Conservation (phyloP, 164 flowering plant genomes). For the Vitis labrusca region DNA sequence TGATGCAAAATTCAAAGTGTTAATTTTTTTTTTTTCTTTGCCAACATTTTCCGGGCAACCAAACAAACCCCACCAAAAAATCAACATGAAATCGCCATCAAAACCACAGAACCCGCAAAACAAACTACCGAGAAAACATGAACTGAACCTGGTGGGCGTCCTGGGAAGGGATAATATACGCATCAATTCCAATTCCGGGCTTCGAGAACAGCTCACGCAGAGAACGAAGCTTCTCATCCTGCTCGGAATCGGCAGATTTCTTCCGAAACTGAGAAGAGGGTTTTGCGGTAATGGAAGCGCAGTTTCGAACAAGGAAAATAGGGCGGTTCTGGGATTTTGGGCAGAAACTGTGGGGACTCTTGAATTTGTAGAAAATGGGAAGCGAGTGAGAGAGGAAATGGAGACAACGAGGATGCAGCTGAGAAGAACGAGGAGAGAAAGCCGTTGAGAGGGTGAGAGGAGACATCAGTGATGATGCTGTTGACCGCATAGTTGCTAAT, state of each 20-base stretch:
- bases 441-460: conserved; percentile 24
- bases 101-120: not conserved
- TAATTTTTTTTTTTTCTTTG: too few species aligned
- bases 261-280: conserved; percentile 64
- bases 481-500: conserved; percentile 16
- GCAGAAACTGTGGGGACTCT: conserved; percentile 13
- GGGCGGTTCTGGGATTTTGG: conserved; percentile 11
- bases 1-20: too few species aligned
- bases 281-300: conserved; percentile 56
- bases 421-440: conserved; percentile 15
- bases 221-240: conserved; percentile 71
- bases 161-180: conserved; percentile 92
- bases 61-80: too few species aligned
- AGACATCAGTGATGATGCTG: conserved; percentile 20
- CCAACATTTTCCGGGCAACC: too few species aligned
- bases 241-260: conserved; percentile 28
- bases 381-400: conserved; percentile 28
- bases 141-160: conserved; percentile 89
- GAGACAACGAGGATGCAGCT: conserved; percentile 21
- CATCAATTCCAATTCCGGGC: conserved; percentile 80
- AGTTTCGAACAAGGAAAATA: conserved; percentile 28
- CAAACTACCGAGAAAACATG: not conserved
- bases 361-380: conserved; percentile 33
- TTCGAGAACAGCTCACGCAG: conserved; percentile 68
- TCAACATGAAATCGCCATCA: too few species aligned